Evolutionary conservation across 805 yeast genomes (phyloP).

Genomic region (Wickerhamiella azyma): DNA sequence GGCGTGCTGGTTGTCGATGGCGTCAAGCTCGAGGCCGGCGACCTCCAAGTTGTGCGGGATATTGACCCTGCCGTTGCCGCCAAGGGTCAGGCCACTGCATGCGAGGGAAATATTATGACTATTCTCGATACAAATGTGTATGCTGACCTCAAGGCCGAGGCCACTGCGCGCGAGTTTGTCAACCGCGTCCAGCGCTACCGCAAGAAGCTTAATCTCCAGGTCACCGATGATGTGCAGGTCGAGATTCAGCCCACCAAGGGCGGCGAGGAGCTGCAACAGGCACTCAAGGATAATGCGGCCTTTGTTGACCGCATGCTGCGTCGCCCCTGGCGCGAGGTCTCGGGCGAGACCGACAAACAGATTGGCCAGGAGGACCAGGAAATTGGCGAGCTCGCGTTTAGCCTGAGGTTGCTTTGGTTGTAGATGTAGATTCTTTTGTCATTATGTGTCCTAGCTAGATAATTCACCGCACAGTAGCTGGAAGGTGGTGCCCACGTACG

Average conservation of each 20-base stretch:
- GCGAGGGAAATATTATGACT: slow-evolving; percentile 79
- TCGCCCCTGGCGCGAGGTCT: slow-evolving; percentile 38
- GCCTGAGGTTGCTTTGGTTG: slow-evolving; percentile 61
- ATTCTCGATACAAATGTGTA: slow-evolving; percentile 79
- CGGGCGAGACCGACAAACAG: slow-evolving; percentile 33
- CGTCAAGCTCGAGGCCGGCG: slow-evolving; percentile 74
- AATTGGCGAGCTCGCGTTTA: slow-evolving; percentile 62
- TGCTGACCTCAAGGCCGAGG: slow-evolving; percentile 83
- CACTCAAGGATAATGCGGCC: slow-evolving; percentile 50
- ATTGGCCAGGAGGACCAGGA: slow-evolving; percentile 82
- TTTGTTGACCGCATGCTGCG: slow-evolving; percentile 68
- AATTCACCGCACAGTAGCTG: no score
- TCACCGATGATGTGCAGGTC: slow-evolving; percentile 88
- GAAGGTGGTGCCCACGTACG: no score
- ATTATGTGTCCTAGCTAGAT: no score
- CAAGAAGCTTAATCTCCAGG: slow-evolving; percentile 87
- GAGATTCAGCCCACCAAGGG: slow-evolving; percentile 59
- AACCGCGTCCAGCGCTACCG: slow-evolving; percentile 96
- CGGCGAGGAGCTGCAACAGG: slow-evolving; percentile 38
- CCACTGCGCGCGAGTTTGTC: slow-evolving; percentile 88
- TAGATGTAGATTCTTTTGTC: no score
- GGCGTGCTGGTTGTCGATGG: slow-evolving; percentile 82
- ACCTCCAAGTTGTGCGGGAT: slow-evolving; percentile 79
- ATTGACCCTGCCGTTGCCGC: slow-evolving; percentile 46
- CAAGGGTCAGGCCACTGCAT: slow-evolving; percentile 72